Percentiles rank a stretch among this genome's conserved stretches.
phyloP scores from a whole-genome alignment of 78 protist genomes.

The Dictyostelium purpureum region DNA sequence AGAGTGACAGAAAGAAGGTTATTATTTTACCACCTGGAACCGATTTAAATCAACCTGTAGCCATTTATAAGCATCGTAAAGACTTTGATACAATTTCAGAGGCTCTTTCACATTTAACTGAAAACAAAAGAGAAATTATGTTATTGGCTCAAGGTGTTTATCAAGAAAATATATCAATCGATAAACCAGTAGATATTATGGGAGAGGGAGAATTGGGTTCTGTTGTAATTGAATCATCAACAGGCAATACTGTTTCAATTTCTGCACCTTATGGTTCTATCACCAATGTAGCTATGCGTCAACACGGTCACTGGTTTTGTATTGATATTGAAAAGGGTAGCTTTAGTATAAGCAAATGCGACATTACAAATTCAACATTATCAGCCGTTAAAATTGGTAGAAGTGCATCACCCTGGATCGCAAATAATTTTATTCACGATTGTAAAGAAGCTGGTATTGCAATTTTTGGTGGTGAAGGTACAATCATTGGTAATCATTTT shows the following conservation, averaged over 20 bases:
- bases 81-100: constrained; percentile 45
- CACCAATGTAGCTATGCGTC: constrained; percentile 27
- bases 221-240: constrained; percentile 12
- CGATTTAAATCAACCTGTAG: constrained; percentile 9
- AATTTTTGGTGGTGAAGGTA: constrained; percentile 75
- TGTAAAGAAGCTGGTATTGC: constrained; percentile 80
- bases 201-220: constrained; percentile 35
- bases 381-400: constrained; percentile 64
- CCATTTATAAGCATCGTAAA: constrained; percentile 21
- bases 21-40: constrained; percentile 9
- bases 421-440: constrained; percentile 64
- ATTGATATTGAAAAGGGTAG: constrained; percentile 71
- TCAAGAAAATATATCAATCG: constrained; percentile 28
- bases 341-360: constrained; percentile 47
- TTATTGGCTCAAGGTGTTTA: constrained; percentile 23
- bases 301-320: constrained; percentile 76
- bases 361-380: constrained; percentile 53
- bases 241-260: constrained; percentile 46
- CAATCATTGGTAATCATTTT: constrained; percentile 66
- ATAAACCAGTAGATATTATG: constrained; percentile 64
- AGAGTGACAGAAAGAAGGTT: constrained; percentile 39
- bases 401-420: constrained; percentile 70
- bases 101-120: neutral
- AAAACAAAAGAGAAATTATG: constrained; percentile 27
- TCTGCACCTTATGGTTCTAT: constrained; percentile 46